A percentile compares a stretch with the other conserved stretches of the same genome.
These are phyloP conservation scores for Hemileccinum impolitum DNA, from an alignment of 768 basidiomycete species.

Conservation along the genomic window DNA sequence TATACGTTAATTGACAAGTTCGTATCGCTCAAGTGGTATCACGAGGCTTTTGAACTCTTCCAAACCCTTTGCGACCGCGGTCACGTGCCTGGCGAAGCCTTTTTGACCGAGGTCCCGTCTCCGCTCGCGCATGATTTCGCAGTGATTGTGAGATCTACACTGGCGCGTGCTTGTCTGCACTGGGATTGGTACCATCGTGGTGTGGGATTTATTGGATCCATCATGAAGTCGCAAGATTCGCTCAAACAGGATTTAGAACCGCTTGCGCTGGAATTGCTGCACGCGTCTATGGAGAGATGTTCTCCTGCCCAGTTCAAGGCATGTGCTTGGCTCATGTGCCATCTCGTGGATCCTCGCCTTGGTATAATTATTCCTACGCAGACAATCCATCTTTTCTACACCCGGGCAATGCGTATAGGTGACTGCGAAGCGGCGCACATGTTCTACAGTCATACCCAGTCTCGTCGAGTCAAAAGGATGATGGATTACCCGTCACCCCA, in stretches of 20 bases:
- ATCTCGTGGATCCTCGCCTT: slow-evolving; percentile 29
- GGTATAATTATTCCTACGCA: slow-evolving; percentile 39
- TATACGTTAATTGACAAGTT: slow-evolving; percentile 46
- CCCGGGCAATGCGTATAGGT: slow-evolving; percentile 30
- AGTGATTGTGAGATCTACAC: slow-evolving; percentile 45
- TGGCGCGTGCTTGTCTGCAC: slow-evolving; percentile 50
- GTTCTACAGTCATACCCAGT: slow-evolving; percentile 48
- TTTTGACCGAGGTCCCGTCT: slow-evolving; percentile 35
- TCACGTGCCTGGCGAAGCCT: slow-evolving; percentile 46
- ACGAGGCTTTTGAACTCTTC: slow-evolving; percentile 45
- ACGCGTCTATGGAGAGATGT: slow-evolving; percentile 39
- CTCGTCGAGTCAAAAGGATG: slow-evolving; percentile 25
- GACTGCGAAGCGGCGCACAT: slow-evolving; percentile 36
- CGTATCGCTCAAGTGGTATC: slow-evolving; percentile 32
- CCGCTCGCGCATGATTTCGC: slow-evolving; percentile 37
- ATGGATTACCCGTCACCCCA: slow-evolving; percentile 50
- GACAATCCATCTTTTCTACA: slow-evolving; percentile 48
- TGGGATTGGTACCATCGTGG: slow-evolving; percentile 53
- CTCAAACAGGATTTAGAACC: slow-evolving; percentile 25
- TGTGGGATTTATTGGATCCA: slow-evolving; percentile 34
- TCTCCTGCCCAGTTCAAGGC: slow-evolving; percentile 34
- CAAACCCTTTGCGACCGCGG: slow-evolving; percentile 43
- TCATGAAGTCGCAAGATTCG: slow-evolving; percentile 23
- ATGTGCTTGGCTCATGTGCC: slow-evolving; percentile 41
- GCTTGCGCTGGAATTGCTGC: slow-evolving; percentile 44